Evolutionary conservation across 306 rosid species (phyloP), one percentile per base, ranked within the genome.

Genomic region (Alnus rubra): DNA sequence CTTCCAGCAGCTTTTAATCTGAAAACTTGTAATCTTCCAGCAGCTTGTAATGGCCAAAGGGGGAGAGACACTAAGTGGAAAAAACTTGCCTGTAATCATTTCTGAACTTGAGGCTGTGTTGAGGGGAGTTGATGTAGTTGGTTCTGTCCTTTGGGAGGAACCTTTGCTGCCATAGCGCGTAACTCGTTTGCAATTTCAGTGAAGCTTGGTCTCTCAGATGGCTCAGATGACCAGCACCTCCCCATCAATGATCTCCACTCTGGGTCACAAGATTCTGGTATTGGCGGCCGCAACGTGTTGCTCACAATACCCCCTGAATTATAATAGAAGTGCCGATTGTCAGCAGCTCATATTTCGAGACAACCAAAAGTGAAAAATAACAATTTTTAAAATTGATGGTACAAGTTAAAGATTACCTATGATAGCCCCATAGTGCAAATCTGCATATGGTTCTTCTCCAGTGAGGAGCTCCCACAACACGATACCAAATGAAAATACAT

Each of bases 391-490:
- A 19, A 23, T 16, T 7, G 33, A 69, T 51, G 56, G 48, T 42
- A 42, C 48, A 78, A 31, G 55, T 52, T 0, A 19, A 3, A 28
- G 55, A 79, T 79, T 89, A 94, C 97, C 98, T 71, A 94, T 94
- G 59, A 94, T 94, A 62, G 94, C 96, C 54, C 97, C 98, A 72
- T 92, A 94, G 83, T 88, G 96, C 88, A 94, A 85, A 75, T 94
- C 92, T 18, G 94, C 90, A 42, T 94, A 92, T 18, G 97, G 98
- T 85, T 94, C 98, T 39, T 88, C 94, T 50, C 93, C 97, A 8
- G 97, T 94, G 11, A 92, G 88, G 85, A 94, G 92, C 86, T 94
- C 97, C 98, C 98, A 94, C 88, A 92, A 39, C 78, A 87, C 97
- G 39, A 94, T 92, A 30, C 92, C 98, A 62, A 83, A 92, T 44